Conservation (phyloP, 2,329 filamentous ascomycete species). For the Fonsecaea multimorphosa region DNA sequence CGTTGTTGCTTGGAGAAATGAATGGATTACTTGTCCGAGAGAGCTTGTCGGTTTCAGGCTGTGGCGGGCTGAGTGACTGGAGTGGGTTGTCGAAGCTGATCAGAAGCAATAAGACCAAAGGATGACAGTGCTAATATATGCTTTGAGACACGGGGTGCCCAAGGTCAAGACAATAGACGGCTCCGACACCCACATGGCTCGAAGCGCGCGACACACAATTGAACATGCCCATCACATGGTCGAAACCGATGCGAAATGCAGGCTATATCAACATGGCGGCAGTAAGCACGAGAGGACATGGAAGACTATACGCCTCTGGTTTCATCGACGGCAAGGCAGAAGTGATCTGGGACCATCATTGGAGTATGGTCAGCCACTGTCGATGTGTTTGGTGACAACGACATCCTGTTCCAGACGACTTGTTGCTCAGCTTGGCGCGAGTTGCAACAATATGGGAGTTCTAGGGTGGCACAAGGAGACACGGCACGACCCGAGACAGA, state of each 20-base stretch:
- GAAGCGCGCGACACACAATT: constrained; percentile 5
- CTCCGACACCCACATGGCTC: too few relatives aligned
- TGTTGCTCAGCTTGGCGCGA: background rate
- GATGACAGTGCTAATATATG: background rate
- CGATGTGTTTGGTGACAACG: background rate
- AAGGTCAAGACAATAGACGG: too few relatives aligned
- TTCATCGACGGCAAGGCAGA: background rate
- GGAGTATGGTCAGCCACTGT: background rate
- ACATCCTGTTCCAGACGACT: background rate
- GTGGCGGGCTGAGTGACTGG: background rate
- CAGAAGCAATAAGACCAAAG: constrained; percentile 1
- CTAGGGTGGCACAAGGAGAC: constrained; percentile 1
- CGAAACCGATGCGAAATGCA: background rate
- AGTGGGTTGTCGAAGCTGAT: background rate
- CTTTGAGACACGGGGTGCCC: background rate
- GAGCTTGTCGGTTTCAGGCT: background rate
- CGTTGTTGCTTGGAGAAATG: too few relatives aligned
- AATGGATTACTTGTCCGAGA: too few relatives aligned
- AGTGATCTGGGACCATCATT: background rate
- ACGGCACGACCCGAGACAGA: constrained; percentile 7
- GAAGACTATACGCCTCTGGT: background rate
- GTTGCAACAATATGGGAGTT: background rate
- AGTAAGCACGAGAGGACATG: background rate
- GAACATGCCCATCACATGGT: constrained; percentile 12
- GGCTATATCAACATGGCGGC: background rate